These are phyloP conservation scores for Lignosus rhinocerotis DNA, from an alignment of 1,284 basidiomycete species.

Conservation along the genomic window DNA sequence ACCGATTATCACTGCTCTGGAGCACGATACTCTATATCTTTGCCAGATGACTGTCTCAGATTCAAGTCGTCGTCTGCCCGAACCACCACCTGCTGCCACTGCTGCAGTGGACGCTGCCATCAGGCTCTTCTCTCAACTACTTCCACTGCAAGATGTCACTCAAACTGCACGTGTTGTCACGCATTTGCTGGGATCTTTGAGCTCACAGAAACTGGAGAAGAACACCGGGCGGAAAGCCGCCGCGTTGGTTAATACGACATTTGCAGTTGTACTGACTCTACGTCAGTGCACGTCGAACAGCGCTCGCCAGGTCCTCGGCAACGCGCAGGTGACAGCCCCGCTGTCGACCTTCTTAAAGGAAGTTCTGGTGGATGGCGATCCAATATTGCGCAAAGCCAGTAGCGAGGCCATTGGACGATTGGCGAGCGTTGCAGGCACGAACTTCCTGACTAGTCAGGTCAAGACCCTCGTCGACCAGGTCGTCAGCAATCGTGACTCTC, in stretches of 20 bases:
- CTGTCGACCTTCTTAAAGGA: slow-evolving; percentile 84
- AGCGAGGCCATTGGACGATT: slow-evolving; percentile 92
- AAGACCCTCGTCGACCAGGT: slow-evolving; percentile 94
- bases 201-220: slow-evolving; percentile 82
- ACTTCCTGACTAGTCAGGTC: slow-evolving; percentile 85
- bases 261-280: slow-evolving; percentile 81
- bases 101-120: slow-evolving; percentile 90
- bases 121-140: slow-evolving; percentile 79
- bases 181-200: slow-evolving; percentile 69
- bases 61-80: slow-evolving; percentile 46
- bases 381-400: slow-evolving; percentile 75
- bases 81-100: slow-evolving; percentile 78
- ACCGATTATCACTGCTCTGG: slow-evolving; percentile 83
- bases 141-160: slow-evolving; percentile 77
- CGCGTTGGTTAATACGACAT: slow-evolving; percentile 78
- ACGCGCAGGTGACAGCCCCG: slow-evolving; percentile 63
- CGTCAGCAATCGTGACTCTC: slow-evolving; percentile 94
- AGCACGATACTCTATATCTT: slow-evolving; percentile 84
- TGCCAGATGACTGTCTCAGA: slow-evolving; percentile 54
- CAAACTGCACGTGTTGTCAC: slow-evolving; percentile 70
- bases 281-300: slow-evolving; percentile 55
- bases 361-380: slow-evolving; percentile 80
- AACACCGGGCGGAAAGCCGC: slow-evolving; percentile 91
- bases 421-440: slow-evolving; percentile 81
- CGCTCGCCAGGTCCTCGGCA: slow-evolving; percentile 66